Base-by-base conservation (phyloP, 2,329 filamentous ascomycete genomes). In the Chaetothyriales sp. region DNA sequence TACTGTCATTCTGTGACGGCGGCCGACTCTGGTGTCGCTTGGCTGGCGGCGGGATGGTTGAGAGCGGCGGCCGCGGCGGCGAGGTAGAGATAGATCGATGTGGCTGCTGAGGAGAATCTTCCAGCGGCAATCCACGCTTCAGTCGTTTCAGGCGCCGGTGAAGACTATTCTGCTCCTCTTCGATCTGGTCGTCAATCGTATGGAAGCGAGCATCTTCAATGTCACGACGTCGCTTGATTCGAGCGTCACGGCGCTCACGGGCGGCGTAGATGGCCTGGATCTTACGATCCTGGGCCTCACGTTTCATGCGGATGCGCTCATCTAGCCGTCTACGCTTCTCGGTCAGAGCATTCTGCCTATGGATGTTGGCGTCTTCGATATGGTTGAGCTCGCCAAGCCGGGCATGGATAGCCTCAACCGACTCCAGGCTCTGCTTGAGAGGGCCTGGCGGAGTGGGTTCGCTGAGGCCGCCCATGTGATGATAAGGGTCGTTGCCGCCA, bases 11-110 rank as follows among this genome's bases (percentile, higher is more conserved):
- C 42, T 59, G 58, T 22, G 56, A 54, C 44, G 58, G 57, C 48
- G 57, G 58, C 22, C 52, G 53, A 22, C 55, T 51, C 46, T 60
- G 58, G 49, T 60, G 58, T 44, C 57, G 53, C 42, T 60, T 60
- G 1, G 58, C 51, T 3, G 59, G 56, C 46, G 59, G 57, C 15
- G 58, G 57, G 26, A 60, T 47, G 2, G 57, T 60, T 15, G 56
- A 60, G 15, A 56, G 52, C 3, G 54, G 43, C 7, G 55, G 47
- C 18, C 49, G 53, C 20, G 52, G 49, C 25, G 58, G 57, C 19
- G 51, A 43, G n/a, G 55, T 52, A 18, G 57, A 52, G 6, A 56
- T 51, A 6, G 52, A 52, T 20, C 50, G 46, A 25, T 45, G 42
- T 26, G 44, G 48, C 7, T 44, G 48, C 18, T 46, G 39, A 12